A percentile compares a stretch with the other conserved stretches of the same genome.
Evolutionary conservation across 2,329 filamentous ascomycete species (phyloP).

Genomic region (Magnaporthiopsis incrustans): DNA sequence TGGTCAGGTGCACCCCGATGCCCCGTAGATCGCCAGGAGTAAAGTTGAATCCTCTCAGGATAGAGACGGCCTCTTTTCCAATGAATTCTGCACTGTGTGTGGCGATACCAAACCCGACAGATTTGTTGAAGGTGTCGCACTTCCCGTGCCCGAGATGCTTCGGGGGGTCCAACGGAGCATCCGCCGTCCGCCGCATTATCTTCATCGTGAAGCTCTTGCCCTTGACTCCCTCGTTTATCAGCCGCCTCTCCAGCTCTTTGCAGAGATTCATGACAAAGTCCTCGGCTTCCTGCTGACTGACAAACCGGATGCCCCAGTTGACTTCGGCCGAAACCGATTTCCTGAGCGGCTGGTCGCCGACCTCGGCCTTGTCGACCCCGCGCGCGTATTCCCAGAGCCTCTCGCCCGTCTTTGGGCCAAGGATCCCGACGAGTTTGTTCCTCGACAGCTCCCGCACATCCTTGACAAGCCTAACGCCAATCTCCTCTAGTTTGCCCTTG

Average conservation of each 20-base stretch:
- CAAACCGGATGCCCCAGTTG: constrained; percentile 95
- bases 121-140: constrained; percentile 92
- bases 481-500: constrained; percentile 76
- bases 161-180: constrained; percentile 82
- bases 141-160: constrained; percentile 94
- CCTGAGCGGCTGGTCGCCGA: constrained; percentile 75
- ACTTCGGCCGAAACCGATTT: constrained; percentile 97
- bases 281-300: constrained; percentile 85
- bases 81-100: constrained; percentile 68
- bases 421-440: constrained; percentile 61
- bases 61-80: constrained; percentile 74
- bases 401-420: constrained; percentile 89
- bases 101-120: constrained; percentile 69
- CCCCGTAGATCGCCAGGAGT: constrained; percentile 90
- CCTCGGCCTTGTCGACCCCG: constrained; percentile 77
- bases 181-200: constrained; percentile 78
- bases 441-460: constrained; percentile 72
- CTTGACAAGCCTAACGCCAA: constrained; percentile 73
- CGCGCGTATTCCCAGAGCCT: constrained; percentile 85
- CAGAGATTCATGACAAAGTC: constrained; percentile 83
- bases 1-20: constrained; percentile 87
- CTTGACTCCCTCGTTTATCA: constrained; percentile 77
- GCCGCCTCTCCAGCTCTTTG: constrained; percentile 71
- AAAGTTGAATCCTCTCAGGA: constrained; percentile 74
- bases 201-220: constrained; percentile 88